Evolutionary conservation across 495 filamentous ascomycete genomes (phyloP), one percentile per base, ranked within the genome.

Genomic region (Hypoxylon rickii): DNA sequence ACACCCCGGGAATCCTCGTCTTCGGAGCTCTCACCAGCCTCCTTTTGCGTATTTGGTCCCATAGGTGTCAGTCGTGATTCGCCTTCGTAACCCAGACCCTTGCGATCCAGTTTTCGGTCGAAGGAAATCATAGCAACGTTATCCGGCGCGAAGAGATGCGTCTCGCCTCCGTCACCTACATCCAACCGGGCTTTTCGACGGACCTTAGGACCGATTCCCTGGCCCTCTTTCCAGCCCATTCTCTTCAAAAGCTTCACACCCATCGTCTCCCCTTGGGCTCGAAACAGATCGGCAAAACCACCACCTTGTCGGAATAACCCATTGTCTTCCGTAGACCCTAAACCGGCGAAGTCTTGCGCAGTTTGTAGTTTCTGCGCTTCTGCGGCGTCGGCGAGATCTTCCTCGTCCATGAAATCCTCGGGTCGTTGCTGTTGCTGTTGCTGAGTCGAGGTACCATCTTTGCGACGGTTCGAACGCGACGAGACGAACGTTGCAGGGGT

Each of bases 321-420:
- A 20, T 79, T 67, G 52, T 87, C 83, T 18, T 83, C 79, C 6
- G 86, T 85, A 20, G 83, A 79, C 1, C 94, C 94, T 13, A 97
- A 76, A 0, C 89, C 89, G 6, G 90, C 79, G 68, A 92, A 97
- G 0, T 76, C 80, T 21, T 83, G 74, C 1, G 82, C 75, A 0
- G 88, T 96, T 61, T 92, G 83, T 22, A 97, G 68, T 39, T 77
- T 79, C 58, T 80, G 80, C 2, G 85, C 79, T 70, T 96, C 92
- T 44, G 86, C 92, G 1, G 86, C 87, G 59, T 96, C 93, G 8
- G 89, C 87, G 8, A 96, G 74, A 72, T 98, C 94, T 72, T 98
- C 95, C 56, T 96, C 95, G 58, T 98, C 94, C 94, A 98, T 98
- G 55, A 91, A 97, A 66, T 98, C 94, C 63, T 97, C 93, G 7